Percentiles rank a stretch among this genome's conserved stretches.
phyloP scores from a whole-genome alignment of 345 rosid genomes.

The Draba incana region DNA sequence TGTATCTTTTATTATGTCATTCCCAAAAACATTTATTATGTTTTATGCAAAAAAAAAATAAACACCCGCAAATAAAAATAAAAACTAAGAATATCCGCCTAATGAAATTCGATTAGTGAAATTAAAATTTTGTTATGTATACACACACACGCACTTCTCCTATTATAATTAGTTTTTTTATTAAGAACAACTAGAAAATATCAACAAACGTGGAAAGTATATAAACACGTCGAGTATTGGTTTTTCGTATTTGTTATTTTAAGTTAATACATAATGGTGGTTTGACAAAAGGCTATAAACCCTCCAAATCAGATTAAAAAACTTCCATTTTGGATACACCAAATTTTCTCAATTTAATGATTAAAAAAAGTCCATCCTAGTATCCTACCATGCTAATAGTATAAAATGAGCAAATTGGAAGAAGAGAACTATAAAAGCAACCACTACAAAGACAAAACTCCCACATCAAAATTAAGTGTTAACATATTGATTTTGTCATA shows the following conservation, averaged over 20 bases:
- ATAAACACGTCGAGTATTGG: conserved; percentile 21
- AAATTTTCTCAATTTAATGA: conserved; percentile 4
- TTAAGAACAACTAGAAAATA: background rate
- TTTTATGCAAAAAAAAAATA: background rate
- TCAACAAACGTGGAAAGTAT: conserved; percentile 18
- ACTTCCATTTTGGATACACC: background rate
- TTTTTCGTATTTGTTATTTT: background rate
- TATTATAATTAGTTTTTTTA: too few species aligned
- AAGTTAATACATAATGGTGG: background rate
- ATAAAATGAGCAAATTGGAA: conserved; percentile 14
- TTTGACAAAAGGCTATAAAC: conserved; percentile 1
- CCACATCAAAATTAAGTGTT: background rate
- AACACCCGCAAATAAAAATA: background rate
- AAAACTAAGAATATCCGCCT: background rate
- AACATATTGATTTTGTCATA: background rate
- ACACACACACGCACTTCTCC: too few species aligned
- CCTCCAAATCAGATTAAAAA: background rate
- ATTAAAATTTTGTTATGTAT: background rate
- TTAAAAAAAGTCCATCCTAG: background rate
- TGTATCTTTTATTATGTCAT: too few species aligned
- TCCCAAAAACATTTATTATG: too few species aligned
- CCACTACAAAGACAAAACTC: conserved; percentile 18
- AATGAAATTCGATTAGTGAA: background rate
- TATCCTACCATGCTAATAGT: background rate
- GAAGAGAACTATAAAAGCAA: conserved; percentile 26